Evolutionary conservation across 2,329 filamentous ascomycete genomes (phyloP).

Genomic region (Fusarium annulatum): DNA sequence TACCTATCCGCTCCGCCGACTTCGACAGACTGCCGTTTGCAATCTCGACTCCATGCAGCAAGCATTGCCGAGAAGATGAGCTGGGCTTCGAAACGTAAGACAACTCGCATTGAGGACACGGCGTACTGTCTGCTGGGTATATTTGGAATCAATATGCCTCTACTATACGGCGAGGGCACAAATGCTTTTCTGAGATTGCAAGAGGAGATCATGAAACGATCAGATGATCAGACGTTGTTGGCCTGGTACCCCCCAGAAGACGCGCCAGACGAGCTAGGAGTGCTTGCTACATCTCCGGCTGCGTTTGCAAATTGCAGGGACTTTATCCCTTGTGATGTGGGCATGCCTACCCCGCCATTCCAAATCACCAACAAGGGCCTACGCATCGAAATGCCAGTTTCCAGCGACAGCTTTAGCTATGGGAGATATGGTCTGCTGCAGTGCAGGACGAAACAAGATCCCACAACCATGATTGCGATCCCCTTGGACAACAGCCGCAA

Average conservation of each 20-base stretch:
- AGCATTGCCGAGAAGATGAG: not conserved
- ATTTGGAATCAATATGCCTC: not conserved
- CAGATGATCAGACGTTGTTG: not conserved
- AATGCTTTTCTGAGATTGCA: not conserved
- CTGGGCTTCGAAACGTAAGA: not conserved
- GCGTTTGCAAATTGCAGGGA: not conserved
- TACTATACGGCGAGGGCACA: not conserved
- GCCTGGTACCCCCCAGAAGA: not conserved
- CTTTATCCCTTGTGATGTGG: not conserved
- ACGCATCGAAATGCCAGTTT: not conserved
- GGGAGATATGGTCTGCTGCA: not conserved
- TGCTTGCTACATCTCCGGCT: not conserved
- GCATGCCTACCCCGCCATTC: not conserved
- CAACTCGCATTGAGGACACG: not conserved
- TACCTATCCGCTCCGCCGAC: not conserved
- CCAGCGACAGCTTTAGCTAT: rapidly evolving
- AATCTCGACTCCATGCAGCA: not conserved
- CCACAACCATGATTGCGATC: rapidly evolving
- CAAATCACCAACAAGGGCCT: not conserved
- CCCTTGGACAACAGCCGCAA: rapidly evolving
- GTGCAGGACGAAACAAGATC: not conserved
- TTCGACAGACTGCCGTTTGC: rapidly evolving
- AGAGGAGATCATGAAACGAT: not conserved
- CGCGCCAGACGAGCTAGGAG: not conserved
- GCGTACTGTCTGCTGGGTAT: not conserved